Evolutionary conservation across 2,329 filamentous ascomycete genomes (phyloP), one percentile per base, ranked within the genome.

Genomic region (Trichoderma polysporum): DNA sequence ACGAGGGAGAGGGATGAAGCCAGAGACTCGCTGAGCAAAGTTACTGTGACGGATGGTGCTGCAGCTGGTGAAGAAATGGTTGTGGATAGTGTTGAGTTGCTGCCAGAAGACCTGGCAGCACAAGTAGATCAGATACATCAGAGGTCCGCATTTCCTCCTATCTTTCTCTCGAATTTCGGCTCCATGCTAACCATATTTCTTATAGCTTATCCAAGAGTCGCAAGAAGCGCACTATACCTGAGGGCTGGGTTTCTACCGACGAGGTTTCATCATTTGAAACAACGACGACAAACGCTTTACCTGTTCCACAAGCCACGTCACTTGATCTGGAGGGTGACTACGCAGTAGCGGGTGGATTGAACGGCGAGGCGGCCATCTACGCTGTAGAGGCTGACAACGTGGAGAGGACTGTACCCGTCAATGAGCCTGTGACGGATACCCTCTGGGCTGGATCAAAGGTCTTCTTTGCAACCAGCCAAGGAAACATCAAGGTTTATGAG

Each of bases 1-100:
- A 91, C 91, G n/a, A 90, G 88, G 76, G 95, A 99, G 83, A 84
- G 95, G 70, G 94, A 99, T 74, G 94, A 98, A 78, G 94, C 95
- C 53, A 86, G 94, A 71, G 91, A 95, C 79, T 92, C 95, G 15
- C 82, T 99, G 60, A 93, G 93, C 39, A 93, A 92, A 76, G 86
- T 98, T 15, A 92, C 91, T 2, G 88, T 97, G 52, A 88, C 88
- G 29, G 80, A 80, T 66, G 78, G 79, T 66, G 79, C 80, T 3
- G 80, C 79, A 12, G 85, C 87, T 72, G 91, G 90, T 31, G 95
- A 98, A 77, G 90, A 90, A 19, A 99, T 99, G 95, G 92, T 95
- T 71, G 89, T 99, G 19, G 95, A 99, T 76, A 80, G 77, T 27
- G 88, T 86, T 63, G 88, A 93, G 73, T 88, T 86, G 27, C 82